Base-by-base conservation (phyloP, 345 rosid genomes). In the Boechera stricta region DNA sequence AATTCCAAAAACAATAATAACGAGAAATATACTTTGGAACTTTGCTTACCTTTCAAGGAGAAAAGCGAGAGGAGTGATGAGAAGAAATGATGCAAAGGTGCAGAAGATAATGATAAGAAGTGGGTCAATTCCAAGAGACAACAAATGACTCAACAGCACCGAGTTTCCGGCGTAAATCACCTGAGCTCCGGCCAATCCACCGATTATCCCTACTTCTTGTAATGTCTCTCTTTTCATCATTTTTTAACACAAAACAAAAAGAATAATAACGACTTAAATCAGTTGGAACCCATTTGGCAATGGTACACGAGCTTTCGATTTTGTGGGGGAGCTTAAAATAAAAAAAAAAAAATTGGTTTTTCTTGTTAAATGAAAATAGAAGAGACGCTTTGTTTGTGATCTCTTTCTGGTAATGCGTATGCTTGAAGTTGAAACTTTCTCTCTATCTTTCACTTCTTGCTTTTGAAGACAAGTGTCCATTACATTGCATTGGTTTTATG, bases 71-170 rank as follows among this genome's bases (percentile, higher is more conserved):
- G 97, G 98, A 39, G 90, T 78, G 71, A 87, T 82, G 56, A 89
- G 32, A 60, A 91, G 70, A 85, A 87, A 89, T 51, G 98, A 80
- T 55, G 92, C 91, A 57, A 70, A 75, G 57, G 86, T 76, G 64
- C 83, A 67, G 84, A 82, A 83, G 80, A 88, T 82, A 49, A 83
- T 79, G 71, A 90, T 85, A 61, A 93, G 81, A 26, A 85, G 83
- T 24, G 95, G 84, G 55, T 73, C 70, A 45, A 91, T 82, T 49
- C 97, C 97, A 65, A 89, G 78, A 86, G 96, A 85, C 95, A 89
- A 83, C 32, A 96, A 75, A 47, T 85, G 85, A 75, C 87, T 87
- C 84, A 87, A 78, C 65, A 89, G 67, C 71, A 87, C 75, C 0
- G 97, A 80, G 75, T 80, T 88, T 11, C 80, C 91, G 44, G 95